Percentiles rank a stretch among this genome's conserved stretches.
Evolutionary conservation across 306 rosid species (phyloP).

Genomic region (Spatholobus suberectus): DNA sequence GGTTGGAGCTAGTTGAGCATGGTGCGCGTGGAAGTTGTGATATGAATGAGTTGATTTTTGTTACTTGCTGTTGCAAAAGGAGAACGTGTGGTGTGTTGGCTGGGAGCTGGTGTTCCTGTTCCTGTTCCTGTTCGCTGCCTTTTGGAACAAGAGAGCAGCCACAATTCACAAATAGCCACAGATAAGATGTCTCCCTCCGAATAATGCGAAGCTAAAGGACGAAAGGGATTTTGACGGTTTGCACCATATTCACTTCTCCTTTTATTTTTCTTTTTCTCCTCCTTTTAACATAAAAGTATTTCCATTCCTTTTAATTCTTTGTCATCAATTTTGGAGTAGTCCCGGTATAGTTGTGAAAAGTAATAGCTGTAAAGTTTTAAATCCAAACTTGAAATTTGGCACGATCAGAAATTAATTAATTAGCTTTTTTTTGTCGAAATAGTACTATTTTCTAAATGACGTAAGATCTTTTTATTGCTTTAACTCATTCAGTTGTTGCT

Average conservation of each 20-base stretch:
- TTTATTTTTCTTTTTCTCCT: background rate
- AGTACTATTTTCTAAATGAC: too few species aligned
- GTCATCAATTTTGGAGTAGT: too few species aligned
- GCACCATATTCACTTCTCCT: slow-evolving; percentile 5
- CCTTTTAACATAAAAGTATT: too few species aligned
- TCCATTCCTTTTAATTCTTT: too few species aligned
- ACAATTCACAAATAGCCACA: slow-evolving; percentile 10
- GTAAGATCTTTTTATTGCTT: too few species aligned
- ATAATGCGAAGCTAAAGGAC: slow-evolving; percentile 56
- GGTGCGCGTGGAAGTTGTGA: background rate
- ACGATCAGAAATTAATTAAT: too few species aligned
- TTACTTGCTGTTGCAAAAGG: slow-evolving; percentile 34
- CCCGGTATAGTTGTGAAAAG: too few species aligned
- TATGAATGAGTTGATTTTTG: background rate
- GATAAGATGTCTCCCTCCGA: slow-evolving; percentile 53
- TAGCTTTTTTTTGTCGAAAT: too few species aligned
- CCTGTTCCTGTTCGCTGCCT: slow-evolving; percentile 18
- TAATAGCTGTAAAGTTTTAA: too few species aligned
- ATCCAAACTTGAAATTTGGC: too few species aligned
- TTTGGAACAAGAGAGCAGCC: slow-evolving; percentile 24
- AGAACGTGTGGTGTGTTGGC: slow-evolving; percentile 30
- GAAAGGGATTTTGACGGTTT: slow-evolving; percentile 48
- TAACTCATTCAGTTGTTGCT: too few species aligned
- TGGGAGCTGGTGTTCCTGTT: background rate
- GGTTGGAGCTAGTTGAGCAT: slow-evolving; percentile 15